Evolutionary conservation across 2,329 filamentous ascomycete genomes (phyloP).

Genomic region (Penicillium decumbens): DNA sequence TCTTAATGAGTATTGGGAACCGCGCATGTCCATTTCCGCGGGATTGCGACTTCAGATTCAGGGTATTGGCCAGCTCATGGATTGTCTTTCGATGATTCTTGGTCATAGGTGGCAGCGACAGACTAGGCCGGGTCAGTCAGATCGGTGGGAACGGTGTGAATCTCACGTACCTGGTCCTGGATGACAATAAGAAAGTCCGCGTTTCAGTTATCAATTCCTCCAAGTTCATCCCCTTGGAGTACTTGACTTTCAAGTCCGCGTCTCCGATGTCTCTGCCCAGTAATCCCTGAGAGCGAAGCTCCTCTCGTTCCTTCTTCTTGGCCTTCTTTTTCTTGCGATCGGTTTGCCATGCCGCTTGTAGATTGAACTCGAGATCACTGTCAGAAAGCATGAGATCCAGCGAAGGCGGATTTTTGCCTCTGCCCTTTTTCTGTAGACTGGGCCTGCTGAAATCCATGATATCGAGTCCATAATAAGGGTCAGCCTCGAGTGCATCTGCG

Average conservation of each 20-base stretch:
- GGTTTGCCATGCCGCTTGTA: conserved; percentile 59
- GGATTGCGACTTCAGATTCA: conserved; percentile 81
- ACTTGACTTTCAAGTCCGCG: conserved; percentile 64
- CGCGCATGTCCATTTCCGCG: conserved; percentile 67
- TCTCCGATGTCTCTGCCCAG: conserved; percentile 55
- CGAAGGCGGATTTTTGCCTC: conserved; percentile 53
- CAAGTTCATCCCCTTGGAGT: conserved; percentile 65
- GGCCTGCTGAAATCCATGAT: conserved; percentile 77
- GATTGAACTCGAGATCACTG: conserved; percentile 59
- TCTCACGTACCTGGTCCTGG: conserved; percentile 57
- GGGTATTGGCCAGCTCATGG: conserved; percentile 69
- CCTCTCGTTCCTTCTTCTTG: conserved; percentile 66
- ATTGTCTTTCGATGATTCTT: conserved; percentile 70
- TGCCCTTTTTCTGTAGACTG: conserved; percentile 61
- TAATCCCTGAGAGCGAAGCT: conserved; percentile 61
- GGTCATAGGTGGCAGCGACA: conserved; percentile 78
- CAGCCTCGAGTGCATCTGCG: conserved; percentile 55
- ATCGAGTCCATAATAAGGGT: conserved; percentile 68
- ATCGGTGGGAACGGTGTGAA: neutral
- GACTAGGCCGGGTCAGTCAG: conserved; percentile 42
- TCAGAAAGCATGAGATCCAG: conserved; percentile 56
- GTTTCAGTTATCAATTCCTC: conserved; percentile 70
- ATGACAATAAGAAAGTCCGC: conserved; percentile 61
- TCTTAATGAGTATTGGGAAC: conserved; percentile 73
- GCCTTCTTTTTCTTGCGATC: conserved; percentile 68